Evolutionary conservation across 1,139 yeast species (phyloP).

Genomic region (Yamadazyma trypodendri): DNA sequence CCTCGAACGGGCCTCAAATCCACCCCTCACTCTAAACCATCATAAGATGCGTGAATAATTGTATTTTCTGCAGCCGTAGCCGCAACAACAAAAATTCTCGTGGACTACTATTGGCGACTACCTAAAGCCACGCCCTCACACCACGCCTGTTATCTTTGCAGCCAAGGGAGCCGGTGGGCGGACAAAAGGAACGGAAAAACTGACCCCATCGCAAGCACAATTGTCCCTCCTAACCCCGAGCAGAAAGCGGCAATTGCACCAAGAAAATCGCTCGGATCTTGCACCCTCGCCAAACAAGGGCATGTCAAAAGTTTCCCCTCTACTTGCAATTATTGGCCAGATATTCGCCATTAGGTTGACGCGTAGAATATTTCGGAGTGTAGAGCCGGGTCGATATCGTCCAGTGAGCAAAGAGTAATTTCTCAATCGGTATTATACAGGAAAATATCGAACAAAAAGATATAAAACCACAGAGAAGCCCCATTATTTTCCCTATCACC

Average conservation of each 20-base stretch:
- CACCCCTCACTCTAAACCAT: too few relatives aligned
- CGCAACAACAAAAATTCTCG: too few relatives aligned
- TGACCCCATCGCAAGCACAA: neutral
- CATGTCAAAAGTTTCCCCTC: too few relatives aligned
- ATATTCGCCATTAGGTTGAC: too few relatives aligned
- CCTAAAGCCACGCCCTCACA: too few relatives aligned
- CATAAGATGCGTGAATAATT: too few relatives aligned
- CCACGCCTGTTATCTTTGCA: neutral
- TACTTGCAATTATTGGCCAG: neutral
- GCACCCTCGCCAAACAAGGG: too few relatives aligned
- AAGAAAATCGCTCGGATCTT: too few relatives aligned
- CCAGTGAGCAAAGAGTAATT: conserved; percentile 7
- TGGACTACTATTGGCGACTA: too few relatives aligned
- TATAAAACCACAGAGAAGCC: conserved; percentile 1
- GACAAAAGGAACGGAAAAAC: conserved; percentile 1
- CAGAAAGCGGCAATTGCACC: neutral
- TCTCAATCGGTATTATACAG: neutral
- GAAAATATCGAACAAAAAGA: neutral
- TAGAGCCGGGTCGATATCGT: conserved; percentile 10
- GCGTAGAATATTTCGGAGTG: conserved; percentile 10
- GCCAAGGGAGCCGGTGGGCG: too few relatives aligned
- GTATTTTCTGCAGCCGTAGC: too few relatives aligned
- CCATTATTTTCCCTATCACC: neutral
- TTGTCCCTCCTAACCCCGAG: neutral
- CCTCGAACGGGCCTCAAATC: neutral